Conservation (phyloP, 768 basidiomycete genomes). For the Russula sp. region DNA sequence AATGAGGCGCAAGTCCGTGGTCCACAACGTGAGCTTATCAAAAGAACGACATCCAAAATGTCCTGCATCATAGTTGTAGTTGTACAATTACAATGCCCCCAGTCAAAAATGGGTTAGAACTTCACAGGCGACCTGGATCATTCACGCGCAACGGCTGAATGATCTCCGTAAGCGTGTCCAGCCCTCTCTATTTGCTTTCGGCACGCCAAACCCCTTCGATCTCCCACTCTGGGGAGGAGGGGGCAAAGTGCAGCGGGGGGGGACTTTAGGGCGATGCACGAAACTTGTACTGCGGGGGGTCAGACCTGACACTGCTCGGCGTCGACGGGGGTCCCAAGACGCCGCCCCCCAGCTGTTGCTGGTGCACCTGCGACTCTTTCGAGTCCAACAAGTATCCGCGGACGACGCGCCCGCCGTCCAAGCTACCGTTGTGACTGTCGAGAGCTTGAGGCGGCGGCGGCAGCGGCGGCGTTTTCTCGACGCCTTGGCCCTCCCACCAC, state of each 20-base stretch:
- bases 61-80: background rate
- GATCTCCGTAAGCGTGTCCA: background rate
- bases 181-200: background rate
- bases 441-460: background rate
- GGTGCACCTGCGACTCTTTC: background rate
- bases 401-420: background rate
- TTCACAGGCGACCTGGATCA: background rate
- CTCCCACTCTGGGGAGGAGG: background rate
- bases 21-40: background rate
- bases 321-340: background rate
- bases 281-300: background rate
- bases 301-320: background rate
- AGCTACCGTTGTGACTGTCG: background rate
- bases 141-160: background rate
- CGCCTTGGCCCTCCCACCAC: background rate
- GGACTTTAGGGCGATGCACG: background rate
- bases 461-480: background rate
- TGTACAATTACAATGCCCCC: background rate
- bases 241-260: background rate
- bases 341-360: background rate
- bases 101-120: background rate
- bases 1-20: background rate
- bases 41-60: background rate
- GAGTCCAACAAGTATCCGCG: slow-evolving; percentile 1
- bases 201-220: background rate